Conservation (phyloP, 148 eudicot genomes). For the Talinum fruticosum region DNA sequence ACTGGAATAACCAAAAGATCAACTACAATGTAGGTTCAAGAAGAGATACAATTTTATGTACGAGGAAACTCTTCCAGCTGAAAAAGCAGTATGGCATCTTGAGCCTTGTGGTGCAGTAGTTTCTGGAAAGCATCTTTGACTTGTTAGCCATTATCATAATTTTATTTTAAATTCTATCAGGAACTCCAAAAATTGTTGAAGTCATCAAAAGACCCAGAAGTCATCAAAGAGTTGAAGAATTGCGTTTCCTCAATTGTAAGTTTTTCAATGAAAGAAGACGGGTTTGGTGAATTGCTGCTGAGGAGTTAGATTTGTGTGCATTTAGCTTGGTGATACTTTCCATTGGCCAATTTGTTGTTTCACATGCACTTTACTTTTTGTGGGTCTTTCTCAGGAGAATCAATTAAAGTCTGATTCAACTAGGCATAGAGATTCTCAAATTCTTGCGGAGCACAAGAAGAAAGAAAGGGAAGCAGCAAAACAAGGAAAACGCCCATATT, state of each 20-base stretch:
- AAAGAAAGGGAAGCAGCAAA: slow-evolving; percentile 84
- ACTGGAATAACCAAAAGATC: not conserved
- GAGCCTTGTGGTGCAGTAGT: not conserved
- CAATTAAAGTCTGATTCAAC: slow-evolving; percentile 63
- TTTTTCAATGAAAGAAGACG: not conserved
- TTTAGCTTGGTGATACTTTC: slow-evolving; percentile 1
- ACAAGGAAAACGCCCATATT: slow-evolving; percentile 85
- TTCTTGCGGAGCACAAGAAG: slow-evolving; percentile 84
- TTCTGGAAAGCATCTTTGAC: slow-evolving; percentile 6
- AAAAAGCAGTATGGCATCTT: slow-evolving; percentile 54
- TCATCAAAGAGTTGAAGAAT: slow-evolving; percentile 40
- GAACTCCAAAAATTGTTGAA: slow-evolving; percentile 56
- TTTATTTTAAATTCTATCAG: slow-evolving; percentile 32
- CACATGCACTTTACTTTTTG: slow-evolving; percentile 16
- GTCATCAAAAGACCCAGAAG: slow-evolving; percentile 59
- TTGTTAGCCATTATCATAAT: slow-evolving; percentile 14
- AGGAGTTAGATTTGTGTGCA: not conserved
- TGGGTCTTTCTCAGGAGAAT: slow-evolving; percentile 44
- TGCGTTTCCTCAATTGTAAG: slow-evolving; percentile 68
- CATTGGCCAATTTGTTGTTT: not conserved
- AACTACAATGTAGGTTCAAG: slow-evolving; percentile 58
- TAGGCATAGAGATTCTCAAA: slow-evolving; percentile 52
- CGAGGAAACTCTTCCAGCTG: slow-evolving; percentile 68
- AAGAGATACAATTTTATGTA: slow-evolving; percentile 76
- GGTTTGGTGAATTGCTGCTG: not conserved